phyloP scores from a whole-genome alignment of 2,329 filamentous ascomycete species.

The Dothistroma pini region DNA sequence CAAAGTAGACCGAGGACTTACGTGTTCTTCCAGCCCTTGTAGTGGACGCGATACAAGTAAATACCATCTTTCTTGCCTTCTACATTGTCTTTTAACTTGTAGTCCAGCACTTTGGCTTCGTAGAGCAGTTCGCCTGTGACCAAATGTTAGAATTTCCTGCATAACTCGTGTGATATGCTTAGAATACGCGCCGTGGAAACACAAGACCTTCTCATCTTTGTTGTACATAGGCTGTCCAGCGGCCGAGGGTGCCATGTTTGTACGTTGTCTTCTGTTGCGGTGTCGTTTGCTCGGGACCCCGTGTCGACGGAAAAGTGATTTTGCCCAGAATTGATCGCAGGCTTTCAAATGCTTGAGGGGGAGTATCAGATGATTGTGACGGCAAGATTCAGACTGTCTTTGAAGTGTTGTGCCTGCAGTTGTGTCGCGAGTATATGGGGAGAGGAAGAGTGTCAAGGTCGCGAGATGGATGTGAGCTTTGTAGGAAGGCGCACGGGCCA shows the following conservation, averaged over 20 bases:
- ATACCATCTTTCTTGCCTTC: conserved; percentile 64
- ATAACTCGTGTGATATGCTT: conserved; percentile 37
- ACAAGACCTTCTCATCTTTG: conserved; percentile 88
- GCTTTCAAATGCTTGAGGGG: neutral
- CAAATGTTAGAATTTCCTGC: neutral
- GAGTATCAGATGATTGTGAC: neutral
- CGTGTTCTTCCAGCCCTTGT: conserved; percentile 99
- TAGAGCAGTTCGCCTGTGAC: conserved; percentile 78
- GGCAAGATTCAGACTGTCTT: neutral
- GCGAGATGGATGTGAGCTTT: neutral
- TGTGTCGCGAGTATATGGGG: neutral
- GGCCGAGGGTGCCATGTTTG: conserved; percentile 21
- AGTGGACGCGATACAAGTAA: conserved; percentile 89
- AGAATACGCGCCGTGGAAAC: conserved; percentile 83
- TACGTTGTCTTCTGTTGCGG: neutral
- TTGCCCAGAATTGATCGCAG: neutral
- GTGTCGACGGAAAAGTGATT: neutral
- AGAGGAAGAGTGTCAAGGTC: neutral
- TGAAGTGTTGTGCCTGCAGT: neutral
- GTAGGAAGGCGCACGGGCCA: neutral
- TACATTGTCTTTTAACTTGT: conserved; percentile 55
- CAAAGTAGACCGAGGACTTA: conserved; percentile 46
- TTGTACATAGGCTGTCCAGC: conserved; percentile 45
- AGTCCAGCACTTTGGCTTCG: conserved; percentile 90
- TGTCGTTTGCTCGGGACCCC: neutral